Base-by-base conservation (phyloP, 2,329 filamentous ascomycete genomes). In the Fonsecaea nubica region DNA sequence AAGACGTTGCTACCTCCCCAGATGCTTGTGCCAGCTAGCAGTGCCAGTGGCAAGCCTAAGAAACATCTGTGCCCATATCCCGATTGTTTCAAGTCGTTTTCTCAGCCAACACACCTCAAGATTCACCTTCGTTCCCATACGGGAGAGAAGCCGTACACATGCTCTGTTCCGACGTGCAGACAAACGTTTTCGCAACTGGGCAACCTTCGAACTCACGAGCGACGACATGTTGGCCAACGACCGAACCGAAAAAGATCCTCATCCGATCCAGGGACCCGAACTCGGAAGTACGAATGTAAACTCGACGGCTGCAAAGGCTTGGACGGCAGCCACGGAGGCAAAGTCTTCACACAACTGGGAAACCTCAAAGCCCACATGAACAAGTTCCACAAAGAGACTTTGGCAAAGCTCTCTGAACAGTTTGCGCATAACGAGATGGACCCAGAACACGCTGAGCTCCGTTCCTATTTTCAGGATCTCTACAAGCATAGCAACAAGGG, bases 401-500 rank as follows among this genome's bases (percentile, higher is more conserved):
- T 97, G 45, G 84, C 87, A 66, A 82, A 85, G 13, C 83, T 97
- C 30, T 92, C 90, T 0, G 73, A 81, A 52, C 90, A 89, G 75
- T 95, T 97, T 75, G 86, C 89, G 15, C 55, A 63, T 6, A 67
- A 65, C 32, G 63, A 83, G n/a, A 86, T 90, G 42, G 80, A 83
- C 4, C 87, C 93, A n/a, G 82, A 82, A 10, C 92, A 97, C 74
- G 89, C 87, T 68, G 89, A 92, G 66, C 83, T 97, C 58, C 92
- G 91, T 82, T 87, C 90, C 72, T 96, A 97, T 80, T 95, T 98
- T 76, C 86, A 89, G 3, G 85, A 85, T 0, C 84, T 97, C n/a
- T 97, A 97, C 85, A 97, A 96, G 83, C 96, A 98, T 80, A 93
- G 91, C 80, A 98, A 98, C 85, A 97, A 97, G 79, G 95, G 95